Percentiles rank a stretch among this genome's conserved stretches.
phyloP scores from a whole-genome alignment of 345 rosid species.

The Geranium brycei region DNA sequence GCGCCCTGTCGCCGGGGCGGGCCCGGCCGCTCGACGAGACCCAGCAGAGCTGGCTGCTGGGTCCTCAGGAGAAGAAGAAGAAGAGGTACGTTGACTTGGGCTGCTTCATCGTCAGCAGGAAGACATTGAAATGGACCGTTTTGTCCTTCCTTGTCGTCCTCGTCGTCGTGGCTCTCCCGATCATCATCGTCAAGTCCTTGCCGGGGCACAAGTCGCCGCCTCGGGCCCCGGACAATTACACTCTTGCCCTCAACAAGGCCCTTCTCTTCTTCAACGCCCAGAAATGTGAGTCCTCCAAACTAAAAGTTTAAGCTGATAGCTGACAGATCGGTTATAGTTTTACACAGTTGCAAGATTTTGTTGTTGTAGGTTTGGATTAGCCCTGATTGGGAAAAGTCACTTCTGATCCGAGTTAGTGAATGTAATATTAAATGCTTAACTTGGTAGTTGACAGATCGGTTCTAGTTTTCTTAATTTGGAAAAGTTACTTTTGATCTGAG shows the following conservation, averaged over 20 bases:
- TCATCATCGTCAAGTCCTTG: conserved; percentile 48
- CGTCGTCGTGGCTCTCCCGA: conserved; percentile 49
- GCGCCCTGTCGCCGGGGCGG: conserved; percentile 9
- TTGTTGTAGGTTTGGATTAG: too few species aligned
- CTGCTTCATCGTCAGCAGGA: conserved; percentile 44
- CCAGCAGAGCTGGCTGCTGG: conserved; percentile 77
- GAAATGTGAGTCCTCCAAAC: conserved; percentile 41
- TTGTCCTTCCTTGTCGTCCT: conserved; percentile 28
- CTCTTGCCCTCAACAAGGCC: conserved; percentile 66
- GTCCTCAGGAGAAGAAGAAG: conserved; percentile 40
- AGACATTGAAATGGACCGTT: conserved; percentile 41
- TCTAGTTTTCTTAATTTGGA: too few species aligned
- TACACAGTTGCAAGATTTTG: too few species aligned
- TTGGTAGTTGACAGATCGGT: too few species aligned
- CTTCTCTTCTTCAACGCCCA: conserved; percentile 85
- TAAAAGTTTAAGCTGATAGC: too few species aligned
- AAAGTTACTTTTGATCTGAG: too few species aligned
- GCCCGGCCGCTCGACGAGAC: conserved; percentile 45
- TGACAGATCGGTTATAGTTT: too few species aligned
- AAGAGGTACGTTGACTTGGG: conserved; percentile 67
- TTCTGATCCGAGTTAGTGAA: too few species aligned
- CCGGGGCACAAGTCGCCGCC: conserved; percentile 39
- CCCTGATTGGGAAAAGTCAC: too few species aligned
- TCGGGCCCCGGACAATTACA: conserved; percentile 56
- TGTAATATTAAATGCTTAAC: too few species aligned